Conservation (phyloP, 2,329 filamentous ascomycete genomes). For the Alternaria rosae region DNA sequence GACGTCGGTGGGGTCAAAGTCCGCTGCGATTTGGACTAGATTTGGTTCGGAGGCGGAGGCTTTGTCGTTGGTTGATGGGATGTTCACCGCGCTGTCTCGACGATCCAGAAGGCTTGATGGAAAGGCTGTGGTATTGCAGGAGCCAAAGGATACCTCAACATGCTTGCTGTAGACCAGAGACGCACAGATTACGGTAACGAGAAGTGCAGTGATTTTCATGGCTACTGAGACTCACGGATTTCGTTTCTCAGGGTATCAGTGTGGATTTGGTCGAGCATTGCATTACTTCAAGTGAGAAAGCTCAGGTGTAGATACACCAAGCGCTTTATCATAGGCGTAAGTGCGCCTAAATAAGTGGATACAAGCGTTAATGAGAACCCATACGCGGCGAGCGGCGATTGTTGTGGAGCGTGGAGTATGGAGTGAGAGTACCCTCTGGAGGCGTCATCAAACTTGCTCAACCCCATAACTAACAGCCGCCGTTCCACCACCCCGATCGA, state of each 20-base stretch:
- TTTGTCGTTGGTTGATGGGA: not conserved
- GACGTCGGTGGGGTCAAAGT: not conserved
- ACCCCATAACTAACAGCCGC: not conserved
- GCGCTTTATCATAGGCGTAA: not conserved
- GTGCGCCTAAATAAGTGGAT: not conserved
- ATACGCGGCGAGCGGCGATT: not conserved
- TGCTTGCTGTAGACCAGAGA: not conserved
- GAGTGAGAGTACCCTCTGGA: not conserved
- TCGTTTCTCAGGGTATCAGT: not conserved
- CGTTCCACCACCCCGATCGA: not conserved
- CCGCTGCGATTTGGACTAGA: not conserved
- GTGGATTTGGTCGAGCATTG: not conserved
- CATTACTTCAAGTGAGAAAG: not conserved
- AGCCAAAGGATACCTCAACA: not conserved
- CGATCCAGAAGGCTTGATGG: not conserved
- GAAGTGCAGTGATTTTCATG: not conserved
- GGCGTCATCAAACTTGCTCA: not conserved
- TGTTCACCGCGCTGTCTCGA: not conserved
- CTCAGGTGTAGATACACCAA: not conserved
- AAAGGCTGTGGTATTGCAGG: not conserved
- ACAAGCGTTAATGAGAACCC: not conserved
- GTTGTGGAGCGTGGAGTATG: fast-evolving
- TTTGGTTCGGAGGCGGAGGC: not conserved
- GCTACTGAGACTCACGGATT: not conserved
- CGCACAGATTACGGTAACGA: not conserved